phyloP scores from a whole-genome alignment of 2,329 filamentous ascomycete species.

The Aspergillus glaucus region DNA sequence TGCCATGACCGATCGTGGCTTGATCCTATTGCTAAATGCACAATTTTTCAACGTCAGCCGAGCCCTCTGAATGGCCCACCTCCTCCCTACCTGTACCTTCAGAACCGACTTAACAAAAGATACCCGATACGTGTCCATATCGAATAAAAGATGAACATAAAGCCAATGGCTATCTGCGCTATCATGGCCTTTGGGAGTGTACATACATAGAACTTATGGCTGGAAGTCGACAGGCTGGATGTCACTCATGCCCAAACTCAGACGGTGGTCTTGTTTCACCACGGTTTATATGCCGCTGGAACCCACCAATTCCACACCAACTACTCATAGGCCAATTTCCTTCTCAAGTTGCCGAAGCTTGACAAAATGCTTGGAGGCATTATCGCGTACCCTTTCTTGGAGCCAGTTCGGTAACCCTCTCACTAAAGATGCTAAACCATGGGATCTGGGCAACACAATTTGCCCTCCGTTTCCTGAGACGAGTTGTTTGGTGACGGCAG shows the following conservation, averaged over 20 bases:
- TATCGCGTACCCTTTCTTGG: conserved; percentile 22
- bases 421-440: background rate
- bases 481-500: conserved; percentile 42
- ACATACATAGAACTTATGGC: background rate
- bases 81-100: too few species aligned
- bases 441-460: conserved; percentile 35
- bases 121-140: background rate
- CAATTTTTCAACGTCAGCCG: background rate
- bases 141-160: background rate
- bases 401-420: conserved; percentile 29
- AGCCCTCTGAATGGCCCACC: background rate
- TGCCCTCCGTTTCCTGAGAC: conserved; percentile 39
- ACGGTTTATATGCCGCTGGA: background rate
- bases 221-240: background rate
- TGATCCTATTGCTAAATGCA: background rate
- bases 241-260: background rate
- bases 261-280: background rate
- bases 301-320: background rate
- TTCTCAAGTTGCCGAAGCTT: background rate
- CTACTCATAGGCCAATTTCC: background rate
- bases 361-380: background rate
- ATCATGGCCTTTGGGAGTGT: background rate
- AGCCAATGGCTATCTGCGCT: background rate
- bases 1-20: background rate
- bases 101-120: background rate